Evolutionary conservation across 116 monocot genomes (phyloP).

Genomic region (Zostera marina): DNA sequence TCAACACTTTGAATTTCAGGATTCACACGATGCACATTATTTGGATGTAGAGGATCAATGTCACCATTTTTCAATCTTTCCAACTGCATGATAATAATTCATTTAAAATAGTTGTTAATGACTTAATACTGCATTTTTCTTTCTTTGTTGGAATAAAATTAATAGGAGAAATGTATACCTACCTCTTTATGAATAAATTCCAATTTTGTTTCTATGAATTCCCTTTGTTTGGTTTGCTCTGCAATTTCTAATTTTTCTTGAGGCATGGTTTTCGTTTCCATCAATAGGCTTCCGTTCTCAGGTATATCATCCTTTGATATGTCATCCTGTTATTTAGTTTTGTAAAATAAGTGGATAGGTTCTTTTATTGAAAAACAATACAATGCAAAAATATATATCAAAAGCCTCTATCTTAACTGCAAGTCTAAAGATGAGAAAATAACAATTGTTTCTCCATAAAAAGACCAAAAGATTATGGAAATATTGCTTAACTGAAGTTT

Average conservation of each 20-base stretch:
- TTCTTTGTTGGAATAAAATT: not conserved
- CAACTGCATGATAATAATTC: slow-evolving; percentile 33
- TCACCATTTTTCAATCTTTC: slow-evolving; percentile 72
- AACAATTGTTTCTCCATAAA: no score
- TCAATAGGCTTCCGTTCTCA: not conserved
- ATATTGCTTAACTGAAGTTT: no score
- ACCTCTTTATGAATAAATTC: slow-evolving; percentile 52
- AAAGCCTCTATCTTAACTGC: not conserved
- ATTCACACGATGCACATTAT: slow-evolving; percentile 26
- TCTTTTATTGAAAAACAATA: not conserved
- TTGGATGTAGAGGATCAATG: slow-evolving; percentile 29
- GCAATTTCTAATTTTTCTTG: not conserved
- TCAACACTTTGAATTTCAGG: slow-evolving; percentile 48
- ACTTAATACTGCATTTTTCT: no score
- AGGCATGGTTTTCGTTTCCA: not conserved
- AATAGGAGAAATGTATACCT: slow-evolving; percentile 14
- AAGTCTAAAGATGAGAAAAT: not conserved
- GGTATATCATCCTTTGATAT: not conserved
- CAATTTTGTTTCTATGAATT: slow-evolving; percentile 38
- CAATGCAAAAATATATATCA: not conserved
- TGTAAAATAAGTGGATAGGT: not conserved
- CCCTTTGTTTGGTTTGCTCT: slow-evolving; percentile 7
- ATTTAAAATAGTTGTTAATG: not conserved
- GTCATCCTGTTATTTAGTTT: not conserved
- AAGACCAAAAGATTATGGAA: no score